A percentile compares a stretch with the other conserved stretches of the same genome.
These are phyloP conservation scores for Colletotrichum acutatum DNA, from an alignment of 2,329 filamentous ascomycete species.

Conservation along the genomic window DNA sequence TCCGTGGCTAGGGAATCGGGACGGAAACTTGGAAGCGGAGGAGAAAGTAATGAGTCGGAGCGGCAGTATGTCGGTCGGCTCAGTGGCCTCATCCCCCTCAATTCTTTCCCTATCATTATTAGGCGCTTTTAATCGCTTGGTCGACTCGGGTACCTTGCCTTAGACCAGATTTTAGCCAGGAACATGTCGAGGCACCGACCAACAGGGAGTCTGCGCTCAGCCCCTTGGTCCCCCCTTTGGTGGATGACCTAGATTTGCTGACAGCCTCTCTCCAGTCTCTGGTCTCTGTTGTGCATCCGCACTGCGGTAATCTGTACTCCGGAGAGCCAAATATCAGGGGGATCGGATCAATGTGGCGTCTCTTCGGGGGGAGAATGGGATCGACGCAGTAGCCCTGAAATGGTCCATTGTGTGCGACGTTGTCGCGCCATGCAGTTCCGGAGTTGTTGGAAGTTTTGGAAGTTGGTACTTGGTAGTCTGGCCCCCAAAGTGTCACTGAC, in stretches of 20 bases:
- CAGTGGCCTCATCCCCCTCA: neutral
- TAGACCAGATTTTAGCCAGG: constrained; percentile 13
- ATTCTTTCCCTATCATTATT: neutral
- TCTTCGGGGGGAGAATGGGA: constrained; percentile 24
- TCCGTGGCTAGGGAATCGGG: neutral
- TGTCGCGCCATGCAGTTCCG: constrained; percentile 1
- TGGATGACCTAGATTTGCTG: neutral
- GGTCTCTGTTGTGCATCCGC: neutral
- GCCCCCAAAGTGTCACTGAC: neutral
- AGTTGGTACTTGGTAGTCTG: neutral
- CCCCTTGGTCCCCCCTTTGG: constrained; percentile 13
- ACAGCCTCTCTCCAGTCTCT: neutral
- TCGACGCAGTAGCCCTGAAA: constrained; percentile 22
- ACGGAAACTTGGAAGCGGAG: neutral
- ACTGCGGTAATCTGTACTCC: neutral
- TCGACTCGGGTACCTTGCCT: constrained; percentile 27
- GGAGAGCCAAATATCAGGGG: constrained; percentile 1
- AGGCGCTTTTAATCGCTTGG: constrained; percentile 11
- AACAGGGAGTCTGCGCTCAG: constrained; percentile 23
- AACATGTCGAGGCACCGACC: constrained; percentile 19
- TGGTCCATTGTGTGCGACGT: constrained; percentile 18
- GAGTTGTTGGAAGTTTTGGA: neutral
- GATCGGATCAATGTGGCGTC: constrained; percentile 3
- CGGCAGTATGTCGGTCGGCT: constrained; percentile 13
- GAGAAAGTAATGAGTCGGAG: neutral